A percentile compares a stretch with the other conserved stretches of the same genome.
Conservation (phyloP, 352 stramenopile genomes). For the Pythium dissotocum region DNA sequence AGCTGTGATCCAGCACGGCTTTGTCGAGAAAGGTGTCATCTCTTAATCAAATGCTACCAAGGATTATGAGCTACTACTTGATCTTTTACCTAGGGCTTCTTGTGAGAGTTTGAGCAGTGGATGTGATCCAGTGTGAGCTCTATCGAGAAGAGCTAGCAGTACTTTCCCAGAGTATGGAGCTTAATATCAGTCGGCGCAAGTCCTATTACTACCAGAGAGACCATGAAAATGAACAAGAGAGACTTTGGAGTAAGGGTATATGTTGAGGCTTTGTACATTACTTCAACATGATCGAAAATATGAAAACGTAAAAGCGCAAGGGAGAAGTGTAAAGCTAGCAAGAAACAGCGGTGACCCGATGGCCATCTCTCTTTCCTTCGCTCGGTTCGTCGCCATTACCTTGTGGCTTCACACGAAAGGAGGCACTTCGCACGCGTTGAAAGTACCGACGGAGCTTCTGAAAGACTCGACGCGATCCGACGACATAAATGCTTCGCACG, state of each 20-base stretch:
- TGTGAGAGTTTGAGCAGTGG: no score
- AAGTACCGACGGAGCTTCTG: background rate
- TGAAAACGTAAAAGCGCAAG: constrained; percentile 8
- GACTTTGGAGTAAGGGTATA: no score
- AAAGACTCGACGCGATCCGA: background rate
- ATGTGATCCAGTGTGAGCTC: no score
- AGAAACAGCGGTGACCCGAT: background rate
- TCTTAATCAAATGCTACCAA: no score
- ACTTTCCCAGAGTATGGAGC: no score
- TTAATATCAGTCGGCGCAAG: no score
- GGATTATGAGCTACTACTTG: no score
- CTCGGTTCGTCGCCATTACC: background rate
- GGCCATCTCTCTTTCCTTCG: no score
- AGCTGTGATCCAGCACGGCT: constrained; percentile 3
- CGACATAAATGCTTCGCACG: constrained; percentile 2
- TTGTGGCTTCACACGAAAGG: background rate
- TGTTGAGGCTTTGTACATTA: background rate
- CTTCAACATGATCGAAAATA: background rate
- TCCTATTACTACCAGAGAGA: no score
- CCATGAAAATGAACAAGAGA: no score
- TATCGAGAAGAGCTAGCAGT: no score
- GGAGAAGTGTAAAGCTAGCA: background rate
- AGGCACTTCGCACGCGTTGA: background rate
- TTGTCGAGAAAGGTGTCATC: constrained; percentile 16
- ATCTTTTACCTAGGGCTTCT: no score